Evolutionary conservation across 352 stramenopile genomes (phyloP).

Genomic region (Globisporangium acanthophoron): DNA sequence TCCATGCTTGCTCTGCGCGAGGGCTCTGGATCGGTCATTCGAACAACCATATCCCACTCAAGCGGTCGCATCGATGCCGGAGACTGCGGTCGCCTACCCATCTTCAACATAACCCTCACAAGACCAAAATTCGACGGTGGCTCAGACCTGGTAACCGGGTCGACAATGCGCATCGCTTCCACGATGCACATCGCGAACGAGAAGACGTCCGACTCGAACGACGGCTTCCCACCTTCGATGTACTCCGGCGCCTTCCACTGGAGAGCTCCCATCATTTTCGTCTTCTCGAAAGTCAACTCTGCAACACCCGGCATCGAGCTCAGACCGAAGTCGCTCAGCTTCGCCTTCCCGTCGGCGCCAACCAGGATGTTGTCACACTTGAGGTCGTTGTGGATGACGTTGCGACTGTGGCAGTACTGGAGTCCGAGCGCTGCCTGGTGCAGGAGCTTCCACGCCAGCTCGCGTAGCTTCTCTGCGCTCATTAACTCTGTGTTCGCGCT

Average conservation of each 20-base stretch:
- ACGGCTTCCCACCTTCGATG: conserved; percentile 4
- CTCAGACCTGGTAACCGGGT: neutral
- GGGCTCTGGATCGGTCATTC: neutral
- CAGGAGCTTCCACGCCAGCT: conserved; percentile 16
- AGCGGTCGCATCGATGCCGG: neutral
- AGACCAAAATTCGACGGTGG: neutral
- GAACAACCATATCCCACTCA: neutral
- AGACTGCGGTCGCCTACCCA: neutral
- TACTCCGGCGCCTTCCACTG: conserved; percentile 33
- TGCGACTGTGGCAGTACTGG: conserved; percentile 43
- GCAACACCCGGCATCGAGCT: conserved; percentile 22
- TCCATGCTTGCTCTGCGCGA: neutral
- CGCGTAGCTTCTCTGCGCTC: conserved; percentile 6
- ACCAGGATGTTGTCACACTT: conserved; percentile 86
- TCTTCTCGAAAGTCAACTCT: conserved; percentile 11
- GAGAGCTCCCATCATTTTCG: conserved; percentile 20
- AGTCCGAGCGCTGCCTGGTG: conserved; percentile 40
- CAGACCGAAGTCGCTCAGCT: conserved; percentile 35
- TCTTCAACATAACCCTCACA: neutral
- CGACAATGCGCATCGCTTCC: conserved; percentile 1
- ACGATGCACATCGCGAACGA: conserved; percentile 4
- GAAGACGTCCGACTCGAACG: conserved; percentile 6
- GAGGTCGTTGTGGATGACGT: conserved; percentile 79
- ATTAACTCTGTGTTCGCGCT: neutral
- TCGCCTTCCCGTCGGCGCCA: conserved; percentile 27